Evolutionary conservation across 2,329 filamentous ascomycete species (phyloP).

Genomic region (Cadophora sp.): DNA sequence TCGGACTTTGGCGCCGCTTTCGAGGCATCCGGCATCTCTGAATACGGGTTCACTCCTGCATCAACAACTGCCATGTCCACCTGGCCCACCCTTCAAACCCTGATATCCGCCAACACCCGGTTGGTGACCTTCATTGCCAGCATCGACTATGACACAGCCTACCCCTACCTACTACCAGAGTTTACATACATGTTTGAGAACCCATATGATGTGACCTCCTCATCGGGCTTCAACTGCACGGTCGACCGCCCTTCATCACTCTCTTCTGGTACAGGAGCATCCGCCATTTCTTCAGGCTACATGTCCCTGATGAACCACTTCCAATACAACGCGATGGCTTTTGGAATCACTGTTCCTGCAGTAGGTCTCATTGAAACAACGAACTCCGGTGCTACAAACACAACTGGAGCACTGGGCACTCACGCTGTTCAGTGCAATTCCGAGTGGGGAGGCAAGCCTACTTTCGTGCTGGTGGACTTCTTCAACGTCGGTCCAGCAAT

Average conservation of each 20-base stretch:
- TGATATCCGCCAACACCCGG: conserved; percentile 70
- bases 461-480: conserved; percentile 81
- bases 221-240: conserved; percentile 74
- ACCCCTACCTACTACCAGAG: conserved; percentile 68
- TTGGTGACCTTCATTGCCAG: conserved; percentile 74
- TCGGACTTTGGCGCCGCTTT: conserved; percentile 56
- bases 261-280: conserved; percentile 48
- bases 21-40: conserved; percentile 61
- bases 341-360: conserved; percentile 66
- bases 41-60: conserved; percentile 65
- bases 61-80: conserved; percentile 50
- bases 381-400: conserved; percentile 65
- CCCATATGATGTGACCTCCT: conserved; percentile 66
- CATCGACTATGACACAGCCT: conserved; percentile 49
- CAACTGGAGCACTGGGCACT: conserved; percentile 59
- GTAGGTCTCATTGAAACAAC: conserved; percentile 65
- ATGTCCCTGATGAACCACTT: conserved; percentile 85
- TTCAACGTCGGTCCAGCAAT: conserved; percentile 77
- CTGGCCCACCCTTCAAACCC: conserved; percentile 76
- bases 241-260: conserved; percentile 68
- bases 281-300: conserved; percentile 63
- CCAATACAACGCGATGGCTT: conserved; percentile 63
- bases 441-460: conserved; percentile 69
- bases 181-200: conserved; percentile 77
- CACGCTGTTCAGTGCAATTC: conserved; percentile 60